Conservation (phyloP, 352 stramenopile genomes). For the Phytopythium helicoides region DNA sequence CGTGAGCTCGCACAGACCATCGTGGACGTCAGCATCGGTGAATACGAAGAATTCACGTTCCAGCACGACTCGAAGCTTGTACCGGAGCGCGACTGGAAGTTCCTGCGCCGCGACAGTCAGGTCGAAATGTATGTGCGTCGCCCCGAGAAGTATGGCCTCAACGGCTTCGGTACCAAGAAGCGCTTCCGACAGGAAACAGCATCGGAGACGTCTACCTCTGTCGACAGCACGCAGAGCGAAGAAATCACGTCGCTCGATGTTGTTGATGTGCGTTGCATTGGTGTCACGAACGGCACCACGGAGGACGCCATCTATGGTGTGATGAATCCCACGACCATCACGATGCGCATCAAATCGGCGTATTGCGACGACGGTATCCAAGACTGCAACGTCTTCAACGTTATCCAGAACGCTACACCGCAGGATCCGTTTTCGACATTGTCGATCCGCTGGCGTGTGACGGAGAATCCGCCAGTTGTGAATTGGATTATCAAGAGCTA, state of each 20-base stretch:
- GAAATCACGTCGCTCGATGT: constrained; percentile 19
- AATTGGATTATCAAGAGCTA: constrained; percentile 33
- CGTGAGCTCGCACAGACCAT: constrained; percentile 21
- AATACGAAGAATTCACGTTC: constrained; percentile 29
- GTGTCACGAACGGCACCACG: constrained; percentile 13
- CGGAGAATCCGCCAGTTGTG: constrained; percentile 20
- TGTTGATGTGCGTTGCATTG: constrained; percentile 15
- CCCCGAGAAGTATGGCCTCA: constrained; percentile 3
- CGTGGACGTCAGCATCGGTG: constrained; percentile 21
- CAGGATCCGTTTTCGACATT: constrained; percentile 40
- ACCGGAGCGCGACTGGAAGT: constrained; percentile 26
- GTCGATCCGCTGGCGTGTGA: constrained; percentile 26
- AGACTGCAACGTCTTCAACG: constrained; percentile 29
- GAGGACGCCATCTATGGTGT: constrained; percentile 36
- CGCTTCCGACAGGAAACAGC: constrained; percentile 1
- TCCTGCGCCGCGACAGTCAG: constrained; percentile 15
- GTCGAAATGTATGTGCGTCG: neutral
- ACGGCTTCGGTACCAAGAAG: constrained; percentile 1
- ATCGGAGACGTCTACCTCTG: neutral
- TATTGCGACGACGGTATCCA: constrained; percentile 37
- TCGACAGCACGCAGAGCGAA: constrained; percentile 2
- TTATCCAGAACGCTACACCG: constrained; percentile 29
- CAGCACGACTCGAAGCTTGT: constrained; percentile 24
- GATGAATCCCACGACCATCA: constrained; percentile 28
- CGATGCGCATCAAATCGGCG: constrained; percentile 31